Conservation (phyloP, 2,329 filamentous ascomycete species). For the Alternaria gaisen region DNA sequence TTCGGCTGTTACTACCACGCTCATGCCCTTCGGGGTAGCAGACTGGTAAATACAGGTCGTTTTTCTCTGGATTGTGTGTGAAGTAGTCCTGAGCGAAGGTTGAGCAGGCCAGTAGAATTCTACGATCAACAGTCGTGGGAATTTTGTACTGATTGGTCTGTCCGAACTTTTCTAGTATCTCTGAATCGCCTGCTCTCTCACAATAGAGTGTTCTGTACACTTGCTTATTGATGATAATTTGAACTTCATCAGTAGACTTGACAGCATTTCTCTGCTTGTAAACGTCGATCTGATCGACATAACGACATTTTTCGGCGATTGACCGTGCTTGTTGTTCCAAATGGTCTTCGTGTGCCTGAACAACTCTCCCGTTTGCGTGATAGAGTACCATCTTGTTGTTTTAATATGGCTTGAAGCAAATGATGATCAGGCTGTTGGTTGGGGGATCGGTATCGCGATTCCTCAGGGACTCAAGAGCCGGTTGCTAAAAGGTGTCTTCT, state of each 20-base stretch:
- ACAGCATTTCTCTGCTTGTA: neutral
- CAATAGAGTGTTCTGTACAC: slow-evolving; percentile 2
- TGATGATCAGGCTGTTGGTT: neutral
- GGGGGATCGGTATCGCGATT: neutral
- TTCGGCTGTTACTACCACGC: neutral
- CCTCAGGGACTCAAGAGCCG: neutral
- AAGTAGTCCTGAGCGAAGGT: slow-evolving; percentile 23
- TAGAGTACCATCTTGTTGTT: slow-evolving; percentile 23
- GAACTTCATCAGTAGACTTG: neutral
- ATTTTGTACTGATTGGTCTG: neutral
- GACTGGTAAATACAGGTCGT: slow-evolving; percentile 21
- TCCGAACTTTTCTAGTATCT: neutral
- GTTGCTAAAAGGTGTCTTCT: neutral
- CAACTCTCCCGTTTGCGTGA: slow-evolving; percentile 16
- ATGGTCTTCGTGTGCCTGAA: slow-evolving; percentile 20
- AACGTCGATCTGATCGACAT: slow-evolving; percentile 14
- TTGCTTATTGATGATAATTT: slow-evolving; percentile 15
- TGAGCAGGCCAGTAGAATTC: slow-evolving; percentile 22
- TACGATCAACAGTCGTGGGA: slow-evolving; percentile 13
- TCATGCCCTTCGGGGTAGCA: slow-evolving; percentile 14
- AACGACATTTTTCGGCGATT: neutral
- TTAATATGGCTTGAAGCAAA: neutral
- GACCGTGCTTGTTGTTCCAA: slow-evolving; percentile 17
- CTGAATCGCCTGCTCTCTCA: neutral
- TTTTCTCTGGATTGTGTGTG: slow-evolving; percentile 12